phyloP scores from a whole-genome alignment of 495 filamentous ascomycete genomes.

The Penicillium ucsense region DNA sequence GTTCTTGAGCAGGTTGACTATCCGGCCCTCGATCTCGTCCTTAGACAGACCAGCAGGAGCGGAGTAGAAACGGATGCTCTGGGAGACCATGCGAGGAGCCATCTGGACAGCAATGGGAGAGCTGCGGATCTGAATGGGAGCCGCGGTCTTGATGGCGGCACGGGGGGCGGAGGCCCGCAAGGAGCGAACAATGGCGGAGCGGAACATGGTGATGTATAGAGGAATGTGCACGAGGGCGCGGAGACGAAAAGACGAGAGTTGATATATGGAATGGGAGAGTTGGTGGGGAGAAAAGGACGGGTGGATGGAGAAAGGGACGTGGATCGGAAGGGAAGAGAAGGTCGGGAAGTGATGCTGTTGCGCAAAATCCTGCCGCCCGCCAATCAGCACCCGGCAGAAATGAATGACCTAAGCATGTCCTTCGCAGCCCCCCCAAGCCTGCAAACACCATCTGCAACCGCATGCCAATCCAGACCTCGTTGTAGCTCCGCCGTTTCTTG shows the following conservation, averaged over 20 bases:
- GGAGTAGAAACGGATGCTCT: conserved; percentile 73
- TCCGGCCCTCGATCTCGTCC: conserved; percentile 82
- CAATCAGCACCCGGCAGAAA: conserved; percentile 37
- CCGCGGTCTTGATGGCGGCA: conserved; percentile 41
- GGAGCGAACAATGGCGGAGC: conserved; percentile 64
- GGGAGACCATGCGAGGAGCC: conserved; percentile 41
- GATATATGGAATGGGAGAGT: background rate
- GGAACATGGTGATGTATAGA: conserved; percentile 62
- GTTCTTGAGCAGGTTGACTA: conserved; percentile 81
- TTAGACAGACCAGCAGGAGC: conserved; percentile 66
- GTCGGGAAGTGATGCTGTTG: conserved; percentile 20
- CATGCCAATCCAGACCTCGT: conserved; percentile 6
- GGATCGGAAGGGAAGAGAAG: conserved; percentile 13
- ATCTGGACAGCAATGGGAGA: conserved; percentile 42
- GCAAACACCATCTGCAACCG: conserved; percentile 23
- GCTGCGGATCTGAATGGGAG: conserved; percentile 46
- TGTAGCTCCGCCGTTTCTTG: conserved; percentile 7
- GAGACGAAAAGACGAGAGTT: conserved; percentile 2
- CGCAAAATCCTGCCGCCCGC: conserved; percentile 34
- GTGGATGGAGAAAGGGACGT: conserved; percentile 5
- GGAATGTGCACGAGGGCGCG: conserved; percentile 17
- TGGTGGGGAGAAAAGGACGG: conserved; percentile 11
- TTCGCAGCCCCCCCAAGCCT: conserved; percentile 9
- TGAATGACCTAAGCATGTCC: conserved; percentile 35
- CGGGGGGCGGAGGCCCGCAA: conserved; percentile 49